A percentile compares a stretch with the other conserved stretches of the same genome.
Evolutionary conservation across 2,329 filamentous ascomycete genomes (phyloP).

Genomic region (Epichloe festucae): DNA sequence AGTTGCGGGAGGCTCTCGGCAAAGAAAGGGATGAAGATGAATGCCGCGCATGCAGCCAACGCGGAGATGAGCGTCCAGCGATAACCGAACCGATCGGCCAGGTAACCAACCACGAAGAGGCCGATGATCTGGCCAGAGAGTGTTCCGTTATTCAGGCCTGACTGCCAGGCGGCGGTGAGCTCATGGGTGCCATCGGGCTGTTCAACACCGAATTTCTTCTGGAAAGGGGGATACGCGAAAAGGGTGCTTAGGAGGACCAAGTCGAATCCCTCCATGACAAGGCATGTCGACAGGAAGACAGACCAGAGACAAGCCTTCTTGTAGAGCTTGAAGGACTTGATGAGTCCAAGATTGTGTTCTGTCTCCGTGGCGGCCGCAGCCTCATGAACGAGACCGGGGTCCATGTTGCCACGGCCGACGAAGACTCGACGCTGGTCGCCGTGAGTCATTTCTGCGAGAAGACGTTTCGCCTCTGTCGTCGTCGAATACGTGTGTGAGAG

Average conservation of each 20-base stretch:
- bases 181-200: conserved; percentile 27
- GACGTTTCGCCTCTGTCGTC: too few relatives aligned
- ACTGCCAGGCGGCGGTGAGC: conserved; percentile 38
- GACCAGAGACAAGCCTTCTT: conserved; percentile 24
- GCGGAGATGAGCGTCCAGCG: conserved; percentile 33
- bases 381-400: conserved; percentile 8
- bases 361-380: conserved; percentile 17
- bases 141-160: conserved; percentile 34
- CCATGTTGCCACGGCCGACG: conserved; percentile 6
- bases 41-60: conserved; percentile 24
- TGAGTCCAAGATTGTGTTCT: conserved; percentile 21
- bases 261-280: conserved; percentile 31
- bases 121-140: conserved; percentile 37
- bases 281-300: conserved; percentile 23
- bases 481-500: too few relatives aligned
- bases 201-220: conserved; percentile 24
- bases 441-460: background rate
- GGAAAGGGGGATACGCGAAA: conserved; percentile 28
- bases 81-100: conserved; percentile 34
- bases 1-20: conserved; percentile 26
- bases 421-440: conserved; percentile 4
- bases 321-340: conserved; percentile 27
- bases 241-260: conserved; percentile 25
- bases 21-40: conserved; percentile 38
- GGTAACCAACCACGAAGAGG: conserved; percentile 33